These are phyloP conservation scores for Clonostachys rosea DNA, from an alignment of 2,329 filamentous ascomycete species.

Conservation along the genomic window DNA sequence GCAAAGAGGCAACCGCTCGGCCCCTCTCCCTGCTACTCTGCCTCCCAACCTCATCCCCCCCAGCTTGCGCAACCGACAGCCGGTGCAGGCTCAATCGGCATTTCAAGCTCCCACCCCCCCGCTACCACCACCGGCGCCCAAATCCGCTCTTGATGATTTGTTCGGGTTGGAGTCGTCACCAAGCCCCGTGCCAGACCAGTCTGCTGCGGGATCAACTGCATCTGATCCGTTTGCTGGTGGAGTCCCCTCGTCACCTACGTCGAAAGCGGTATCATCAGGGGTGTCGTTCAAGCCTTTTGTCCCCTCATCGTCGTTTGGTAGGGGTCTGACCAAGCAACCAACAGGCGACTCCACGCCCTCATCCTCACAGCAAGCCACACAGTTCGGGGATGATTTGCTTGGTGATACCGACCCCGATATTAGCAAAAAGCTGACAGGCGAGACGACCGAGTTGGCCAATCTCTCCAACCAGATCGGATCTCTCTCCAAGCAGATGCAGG, in stretches of 20 bases:
- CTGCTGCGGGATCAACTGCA: slow-evolving; percentile 67
- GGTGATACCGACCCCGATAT: slow-evolving; percentile 85
- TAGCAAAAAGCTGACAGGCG: slow-evolving; percentile 80
- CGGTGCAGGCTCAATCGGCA: slow-evolving; percentile 28
- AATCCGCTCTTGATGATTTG: slow-evolving; percentile 86
- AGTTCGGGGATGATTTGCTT: slow-evolving; percentile 72
- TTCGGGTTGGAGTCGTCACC: slow-evolving; percentile 79
- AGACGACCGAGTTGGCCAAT: slow-evolving; percentile 90
- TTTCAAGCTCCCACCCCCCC: slow-evolving; percentile 41
- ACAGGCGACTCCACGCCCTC: slow-evolving; percentile 56
- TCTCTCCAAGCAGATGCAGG: slow-evolving; percentile 89
- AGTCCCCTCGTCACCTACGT: slow-evolving; percentile 48
- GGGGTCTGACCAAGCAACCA: slow-evolving; percentile 69
- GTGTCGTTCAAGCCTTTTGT: slow-evolving; percentile 82
- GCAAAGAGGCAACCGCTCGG: slow-evolving; percentile 66
- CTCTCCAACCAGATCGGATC: slow-evolving; percentile 93
- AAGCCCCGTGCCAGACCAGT: slow-evolving; percentile 29
- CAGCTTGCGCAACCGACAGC: slow-evolving; percentile 66
- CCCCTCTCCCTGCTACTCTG: slow-evolving; percentile 67
- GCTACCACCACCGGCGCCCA: slow-evolving; percentile 43
- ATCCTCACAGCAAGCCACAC: slow-evolving; percentile 21
- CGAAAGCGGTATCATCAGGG: slow-evolving; percentile 35
- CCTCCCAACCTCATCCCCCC: slow-evolving; percentile 82
- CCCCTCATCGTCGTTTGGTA: slow-evolving; percentile 88
- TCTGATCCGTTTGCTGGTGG: slow-evolving; percentile 60